Base-by-base conservation (phyloP, 495 filamentous ascomycete genomes). In the Penicillium lividum region DNA sequence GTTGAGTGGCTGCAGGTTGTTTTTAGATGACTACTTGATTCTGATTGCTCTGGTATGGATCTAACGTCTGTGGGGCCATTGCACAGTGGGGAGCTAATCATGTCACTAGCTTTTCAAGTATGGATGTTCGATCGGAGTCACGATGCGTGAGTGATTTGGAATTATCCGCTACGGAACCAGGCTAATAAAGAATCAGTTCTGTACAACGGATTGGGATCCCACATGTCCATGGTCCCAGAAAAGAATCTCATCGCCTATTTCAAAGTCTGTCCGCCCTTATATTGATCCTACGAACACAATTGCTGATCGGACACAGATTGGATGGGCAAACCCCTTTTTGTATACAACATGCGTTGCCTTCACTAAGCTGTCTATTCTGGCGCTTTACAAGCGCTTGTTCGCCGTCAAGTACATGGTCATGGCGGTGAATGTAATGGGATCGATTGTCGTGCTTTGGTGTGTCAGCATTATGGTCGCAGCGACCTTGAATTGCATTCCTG, bases 311-410 rank as follows among this genome's bases (percentile, higher is more conserved):
- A 40, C 13, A n/a, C 38, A 74, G 66, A 60, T 69, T 30, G 64
- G 58, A 31, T 69, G 57, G 47, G 50, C 72, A 43, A 76, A 73
- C 48, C 48, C 63, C 27, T 72, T 74, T 28, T 38, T 71, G 28
- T 77, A 77, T 54, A 67, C 67, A 9, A 25, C 60, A 44, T 64
- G 59, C 18, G 54, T 74, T 18, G 61, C 61, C 0, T 68, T 71
- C 36, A 71, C 73, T 60, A 81, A 80, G 52, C 58, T 72, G 9
- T 81, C 78, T 4, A 77, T 81, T 45, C 53, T 81, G 16, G 65
- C 72, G 1, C 65, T 80, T 9, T 75, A 78, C 53, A 68, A 66
- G 22, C 76, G 75, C 0, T 40, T 80, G 0, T 78, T 81, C 46
- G 51, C 64, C 0, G 64, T 55, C 9, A 65, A 57, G 34, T 29